phyloP scores from a whole-genome alignment of 768 basidiomycete species.

The Mycena albidolilacea region DNA sequence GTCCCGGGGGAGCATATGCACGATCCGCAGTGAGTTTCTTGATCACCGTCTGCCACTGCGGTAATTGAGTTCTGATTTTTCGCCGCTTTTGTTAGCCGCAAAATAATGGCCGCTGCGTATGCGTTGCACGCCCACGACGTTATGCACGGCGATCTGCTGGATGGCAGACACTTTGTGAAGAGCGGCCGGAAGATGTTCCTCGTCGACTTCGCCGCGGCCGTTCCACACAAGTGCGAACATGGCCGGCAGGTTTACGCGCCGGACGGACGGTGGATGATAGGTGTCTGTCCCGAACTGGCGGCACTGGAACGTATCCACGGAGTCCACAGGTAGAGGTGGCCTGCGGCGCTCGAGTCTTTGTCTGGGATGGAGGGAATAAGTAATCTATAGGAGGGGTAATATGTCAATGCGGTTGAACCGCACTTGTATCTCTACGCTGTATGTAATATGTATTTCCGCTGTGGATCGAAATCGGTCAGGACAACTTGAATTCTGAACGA shows the following conservation, averaged over 20 bases:
- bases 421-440: not conserved
- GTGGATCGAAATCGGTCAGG: not conserved
- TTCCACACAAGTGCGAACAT: constrained; percentile 37
- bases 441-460: constrained; percentile 10
- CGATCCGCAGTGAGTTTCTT: constrained; percentile 27
- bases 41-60: too few species aligned
- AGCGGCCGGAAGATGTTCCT: constrained; percentile 39
- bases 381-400: constrained; percentile 7
- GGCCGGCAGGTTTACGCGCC: constrained; percentile 19
- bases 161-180: constrained; percentile 42
- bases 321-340: not conserved
- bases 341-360: not conserved
- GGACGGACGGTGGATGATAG: constrained; percentile 26
- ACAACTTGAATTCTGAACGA: too few species aligned
- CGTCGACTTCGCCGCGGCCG: constrained; percentile 45
- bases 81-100: constrained; percentile 34
- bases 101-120: constrained; percentile 42
- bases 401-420: not conserved
- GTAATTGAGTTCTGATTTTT: not conserved
- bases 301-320: constrained; percentile 34
- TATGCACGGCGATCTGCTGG: constrained; percentile 43
- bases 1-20: constrained; percentile 26
- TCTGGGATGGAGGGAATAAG: not conserved
- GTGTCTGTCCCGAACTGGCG: constrained; percentile 26
- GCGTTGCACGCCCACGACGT: constrained; percentile 42